Base-by-base conservation (phyloP, 805 yeast genomes). In the Jamesozyma piceae region DNA sequence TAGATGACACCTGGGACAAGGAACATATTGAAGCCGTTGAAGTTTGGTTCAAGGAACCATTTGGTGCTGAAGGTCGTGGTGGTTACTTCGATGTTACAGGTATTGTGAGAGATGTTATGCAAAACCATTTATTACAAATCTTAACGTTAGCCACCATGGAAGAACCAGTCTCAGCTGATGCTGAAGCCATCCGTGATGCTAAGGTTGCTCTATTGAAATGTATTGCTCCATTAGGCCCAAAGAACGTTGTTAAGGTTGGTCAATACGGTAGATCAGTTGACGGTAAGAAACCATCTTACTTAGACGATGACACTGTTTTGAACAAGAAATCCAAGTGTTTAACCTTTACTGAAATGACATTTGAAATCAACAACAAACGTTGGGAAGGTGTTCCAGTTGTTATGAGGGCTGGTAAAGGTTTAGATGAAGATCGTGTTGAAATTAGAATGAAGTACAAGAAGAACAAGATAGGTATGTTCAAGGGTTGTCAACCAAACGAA, bases 331-430 rank as follows among this genome's bases (percentile, higher is more conserved):
- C 96, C 43, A 85, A 83, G 63, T 83, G 95, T 60, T 87, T 88
- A 43, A 92, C 98, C 3, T 92, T 75, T 64, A 96, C 97, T 11
- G 96, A 96, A 2, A 60, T 92, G 45, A 75, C 80, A 19, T 60
- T 90, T 48, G 69, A 79, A 50, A 84, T 92, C 63, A 72, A 79
- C 57, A 92, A 89, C 65, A 97, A 92, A 67, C 79, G 97, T 61
- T 92, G 98, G 98, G 92, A 84, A 49, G 97, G 97, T 57, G 97
- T 92, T 36, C 98, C 98, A 43, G 78, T 92, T 59, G 81, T 92
- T 41, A 72, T 92, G 72, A 78, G 95, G 68, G 98, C 97, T 14
- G 98, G 98, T 58, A 92, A 92, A 69, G 96, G 97, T n/a, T 71
- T 92, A 47, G 87, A 90, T 63, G 89, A 82, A 58, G 83, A 90